Base-by-base conservation (phyloP, 306 rosid genomes). In the Astragalus membranaceus region DNA sequence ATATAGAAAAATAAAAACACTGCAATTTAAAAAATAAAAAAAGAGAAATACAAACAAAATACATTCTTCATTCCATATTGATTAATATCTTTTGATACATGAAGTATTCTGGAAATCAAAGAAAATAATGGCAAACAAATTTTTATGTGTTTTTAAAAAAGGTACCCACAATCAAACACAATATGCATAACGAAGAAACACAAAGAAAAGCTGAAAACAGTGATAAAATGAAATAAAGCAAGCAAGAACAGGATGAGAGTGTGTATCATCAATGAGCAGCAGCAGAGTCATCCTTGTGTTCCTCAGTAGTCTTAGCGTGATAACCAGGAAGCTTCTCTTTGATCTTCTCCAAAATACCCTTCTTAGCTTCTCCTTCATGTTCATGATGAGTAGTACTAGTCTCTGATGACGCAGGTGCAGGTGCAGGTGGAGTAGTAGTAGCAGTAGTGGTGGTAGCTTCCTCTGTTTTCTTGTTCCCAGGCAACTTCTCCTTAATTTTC, bases 251-350 rank as follows among this genome's bases (percentile, higher is more conserved):
- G 3, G 30, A 26, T 26, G 30, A 2, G 26, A 2, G 30, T 2
- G 2, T 26, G 3, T 26, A 3, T 69, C 44, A 11, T 49, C 70
- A 78, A 46, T 72, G 70, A 78, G 64, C 20, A 4, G 47, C 9
- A 3, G 65, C 54, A 65, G 56, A 29, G 33, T 78, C 70, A n/a
- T 64, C 70, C 23, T 64, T 64, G 20, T 42, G 63, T 10, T 70
- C 76, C 43, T 73, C 71, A 72, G 73, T 65, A 72, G 78, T 57
- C 70, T 78, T 78, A 71, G 23, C 1, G 23, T 20, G 23, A 20
- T 86, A 81, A 16, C 98, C 96, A 4, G 96, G 96, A 37, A 92
- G 70, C 70, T 88, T 90, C 57, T 90, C 96, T 69, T 92, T 92
- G 13, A 88, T 88, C 87, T 88, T 92, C 69, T 90, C 98, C 17